phyloP scores from a whole-genome alignment of 768 basidiomycete species.

The Cantharellus anzutake region DNA sequence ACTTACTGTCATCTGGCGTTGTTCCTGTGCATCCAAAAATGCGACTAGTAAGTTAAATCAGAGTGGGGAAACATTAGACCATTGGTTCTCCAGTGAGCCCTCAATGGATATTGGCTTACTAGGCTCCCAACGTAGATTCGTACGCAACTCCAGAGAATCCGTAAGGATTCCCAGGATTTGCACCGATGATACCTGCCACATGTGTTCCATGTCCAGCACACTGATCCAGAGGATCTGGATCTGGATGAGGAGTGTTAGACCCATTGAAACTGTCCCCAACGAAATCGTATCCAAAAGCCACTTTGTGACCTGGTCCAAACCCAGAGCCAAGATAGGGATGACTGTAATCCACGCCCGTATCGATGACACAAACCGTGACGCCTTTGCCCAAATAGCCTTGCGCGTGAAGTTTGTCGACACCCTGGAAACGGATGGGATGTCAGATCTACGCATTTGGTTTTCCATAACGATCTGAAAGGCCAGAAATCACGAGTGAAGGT shows the following conservation, averaged over 20 bases:
- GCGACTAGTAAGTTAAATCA: background rate
- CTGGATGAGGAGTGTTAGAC: background rate
- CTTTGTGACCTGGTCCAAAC: conserved; percentile 4
- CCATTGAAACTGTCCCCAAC: conserved; percentile 4
- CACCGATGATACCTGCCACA: conserved; percentile 5
- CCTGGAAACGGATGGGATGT: background rate
- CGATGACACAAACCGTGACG: conserved; percentile 6
- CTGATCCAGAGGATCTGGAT: conserved; percentile 6
- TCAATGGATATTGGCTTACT: background rate
- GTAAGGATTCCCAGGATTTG: conserved; percentile 2
- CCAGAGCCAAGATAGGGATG: conserved; percentile 4
- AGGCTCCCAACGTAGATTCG: conserved; percentile 3
- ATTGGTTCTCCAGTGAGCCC: background rate
- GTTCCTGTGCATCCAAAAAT: conserved; percentile 5
- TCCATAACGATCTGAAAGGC: background rate
- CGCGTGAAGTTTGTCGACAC: conserved; percentile 5
- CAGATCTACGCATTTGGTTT: background rate
- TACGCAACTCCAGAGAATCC: conserved; percentile 5
- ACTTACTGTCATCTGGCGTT: conserved; percentile 2
- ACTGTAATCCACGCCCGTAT: conserved; percentile 6
- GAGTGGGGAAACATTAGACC: background rate
- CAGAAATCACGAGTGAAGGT: background rate
- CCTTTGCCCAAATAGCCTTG: conserved; percentile 6
- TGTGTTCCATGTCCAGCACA: conserved; percentile 8
- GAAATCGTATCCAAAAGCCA: conserved; percentile 6